Percentiles rank a stretch among this genome's conserved stretches.
phyloP scores from a whole-genome alignment of 2,329 filamentous ascomycete species.

The Sporothrix globosa region DNA sequence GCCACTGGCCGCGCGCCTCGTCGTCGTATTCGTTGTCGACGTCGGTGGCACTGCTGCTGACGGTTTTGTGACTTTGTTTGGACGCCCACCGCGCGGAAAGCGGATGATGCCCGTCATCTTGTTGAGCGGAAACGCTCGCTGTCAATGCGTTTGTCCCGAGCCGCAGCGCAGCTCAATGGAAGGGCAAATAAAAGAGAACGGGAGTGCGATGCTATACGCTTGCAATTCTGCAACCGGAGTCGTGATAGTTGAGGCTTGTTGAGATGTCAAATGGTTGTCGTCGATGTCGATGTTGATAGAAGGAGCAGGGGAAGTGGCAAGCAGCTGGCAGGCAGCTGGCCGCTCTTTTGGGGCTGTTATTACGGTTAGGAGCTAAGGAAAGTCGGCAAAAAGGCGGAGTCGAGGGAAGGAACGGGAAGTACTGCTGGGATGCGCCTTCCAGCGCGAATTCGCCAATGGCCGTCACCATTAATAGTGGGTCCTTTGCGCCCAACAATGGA shows the following conservation, averaged over 20 bases:
- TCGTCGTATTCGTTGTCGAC: not conserved
- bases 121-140: not conserved
- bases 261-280: not conserved
- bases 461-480: not conserved
- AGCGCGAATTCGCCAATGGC: constrained; percentile 32
- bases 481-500: not conserved
- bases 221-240: not conserved
- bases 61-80: constrained; percentile 52
- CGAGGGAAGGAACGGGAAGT: not conserved
- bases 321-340: constrained; percentile 37
- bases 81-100: constrained; percentile 46
- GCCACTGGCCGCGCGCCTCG: constrained; percentile 2
- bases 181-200: not conserved
- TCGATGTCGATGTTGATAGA: not conserved
- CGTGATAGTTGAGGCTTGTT: not conserved
- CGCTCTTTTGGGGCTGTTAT: not conserved
- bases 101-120: constrained; percentile 46
- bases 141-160: not conserved
- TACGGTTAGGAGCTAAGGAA: not conserved
- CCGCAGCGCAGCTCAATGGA: not conserved
- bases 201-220: not conserved
- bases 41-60: constrained; percentile 30
- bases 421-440: constrained; percentile 3
- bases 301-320: constrained; percentile 25
- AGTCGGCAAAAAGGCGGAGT: constrained; percentile 22